Conservation (phyloP, 2,329 filamentous ascomycete species). For the Claviceps sp. region DNA sequence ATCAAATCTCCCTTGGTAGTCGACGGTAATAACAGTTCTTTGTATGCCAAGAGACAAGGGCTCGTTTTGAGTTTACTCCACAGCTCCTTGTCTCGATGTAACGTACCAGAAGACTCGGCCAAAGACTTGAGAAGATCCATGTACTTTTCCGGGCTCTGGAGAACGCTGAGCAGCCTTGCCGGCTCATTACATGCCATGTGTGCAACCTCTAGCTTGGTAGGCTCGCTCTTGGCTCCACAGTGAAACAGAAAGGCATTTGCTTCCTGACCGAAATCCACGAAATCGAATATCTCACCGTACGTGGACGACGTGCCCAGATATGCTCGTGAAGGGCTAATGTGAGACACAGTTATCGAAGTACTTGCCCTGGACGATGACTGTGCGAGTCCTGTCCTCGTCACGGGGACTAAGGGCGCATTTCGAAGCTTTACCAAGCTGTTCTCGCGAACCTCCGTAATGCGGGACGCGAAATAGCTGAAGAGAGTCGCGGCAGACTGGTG, state of each 20-base stretch:
- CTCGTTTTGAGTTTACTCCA: constrained; percentile 63
- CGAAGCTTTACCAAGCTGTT: constrained; percentile 46
- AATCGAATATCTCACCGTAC: constrained; percentile 90
- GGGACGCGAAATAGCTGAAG: constrained; percentile 73
- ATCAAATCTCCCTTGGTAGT: constrained; percentile 30
- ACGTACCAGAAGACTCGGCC: constrained; percentile 52
- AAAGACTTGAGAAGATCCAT: constrained; percentile 68
- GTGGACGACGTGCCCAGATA: constrained; percentile 61
- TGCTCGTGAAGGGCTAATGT: constrained; percentile 55
- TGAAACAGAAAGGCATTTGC: constrained; percentile 82
- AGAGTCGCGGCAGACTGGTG: constrained; percentile 52
- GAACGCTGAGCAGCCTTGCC: constrained; percentile 61
- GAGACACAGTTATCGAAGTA: constrained; percentile 12
- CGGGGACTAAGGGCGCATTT: constrained; percentile 58
- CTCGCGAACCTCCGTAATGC: constrained; percentile 58
- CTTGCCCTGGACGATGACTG: constrained; percentile 21
- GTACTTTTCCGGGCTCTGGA: constrained; percentile 78
- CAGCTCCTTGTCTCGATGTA: constrained; percentile 69
- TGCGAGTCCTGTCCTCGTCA: constrained; percentile 25
- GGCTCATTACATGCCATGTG: constrained; percentile 74
- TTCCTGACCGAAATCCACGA: constrained; percentile 81
- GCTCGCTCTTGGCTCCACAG: constrained; percentile 83
- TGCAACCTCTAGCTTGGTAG: constrained; percentile 75
- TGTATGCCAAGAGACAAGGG: constrained; percentile 71
- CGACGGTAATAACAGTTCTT: constrained; percentile 42